Evolutionary conservation across 768 basidiomycete genomes (phyloP), one percentile per base, ranked within the genome.

Genomic region (Hydnomerulius pinastri): DNA sequence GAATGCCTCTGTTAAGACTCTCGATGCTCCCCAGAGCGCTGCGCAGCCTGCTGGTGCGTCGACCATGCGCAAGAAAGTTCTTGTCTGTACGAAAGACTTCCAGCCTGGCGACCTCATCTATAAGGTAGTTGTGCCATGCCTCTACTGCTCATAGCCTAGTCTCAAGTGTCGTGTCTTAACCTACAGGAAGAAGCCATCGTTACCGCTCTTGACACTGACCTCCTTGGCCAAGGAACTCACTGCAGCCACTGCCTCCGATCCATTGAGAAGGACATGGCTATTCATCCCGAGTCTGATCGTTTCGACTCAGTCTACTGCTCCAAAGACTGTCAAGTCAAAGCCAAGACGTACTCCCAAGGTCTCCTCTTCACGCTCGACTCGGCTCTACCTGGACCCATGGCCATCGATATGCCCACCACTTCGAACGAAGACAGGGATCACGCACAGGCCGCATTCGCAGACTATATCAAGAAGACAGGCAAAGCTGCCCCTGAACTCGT

Each of bases 161-260:
- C 46, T 46, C 43, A 24, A 55, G 35, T 57, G 41, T 45, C 27
- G 12, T 33, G 54, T 37, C 24, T 47, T 28, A 28, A 50, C 21
- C n/a, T 11, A 40, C 57, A 93, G 90, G 90, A 93, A 73, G 72
- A 77, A 54, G 86, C 90, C 6, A 74, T 90, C 17, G 82, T 88
- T 32, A 72, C 86, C 10, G 82, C 74, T 24, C 80, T 93, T 18
- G 91, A 92, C 59, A 60, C 72, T 1, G 91, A 92, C 58, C 72
- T 93, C 17, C 80, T 87, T 68, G 72, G 73, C 30, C 78, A 79
- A 43, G 85, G 85, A 18, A 80, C 80, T 3, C 74, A 91, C 56
- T 93, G 90, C 63, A 77, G 81, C 15, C 82, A 88, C 56, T 93
- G 90, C 63, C 73, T 92, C 57, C 79, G 86, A 30, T 58, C 63